These are phyloP conservation scores for Camelina sativa DNA, from an alignment of 345 rosid species.

Conservation along the genomic window DNA sequence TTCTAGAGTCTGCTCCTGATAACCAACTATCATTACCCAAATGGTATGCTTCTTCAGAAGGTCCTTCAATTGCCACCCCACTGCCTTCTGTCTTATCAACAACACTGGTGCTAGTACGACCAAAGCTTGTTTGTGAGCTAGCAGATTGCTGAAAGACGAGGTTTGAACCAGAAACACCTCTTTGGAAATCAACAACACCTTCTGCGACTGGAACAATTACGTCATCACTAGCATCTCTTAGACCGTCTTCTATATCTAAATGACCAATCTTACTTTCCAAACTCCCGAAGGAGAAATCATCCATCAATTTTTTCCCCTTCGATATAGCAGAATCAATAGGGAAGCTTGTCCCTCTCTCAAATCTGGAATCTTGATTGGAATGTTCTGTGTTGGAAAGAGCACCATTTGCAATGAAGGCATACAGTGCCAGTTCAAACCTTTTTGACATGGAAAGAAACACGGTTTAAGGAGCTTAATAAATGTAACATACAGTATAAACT, in stretches of 20 bases:
- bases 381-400: slow-evolving; percentile 59
- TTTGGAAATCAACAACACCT: slow-evolving; percentile 57
- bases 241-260: slow-evolving; percentile 55
- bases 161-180: slow-evolving; percentile 55
- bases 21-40: slow-evolving; percentile 71
- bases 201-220: slow-evolving; percentile 61
- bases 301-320: slow-evolving; percentile 58
- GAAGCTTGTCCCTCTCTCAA: slow-evolving; percentile 53
- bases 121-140: slow-evolving; percentile 51
- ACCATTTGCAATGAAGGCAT: slow-evolving; percentile 74
- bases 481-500: background rate
- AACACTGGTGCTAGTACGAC: slow-evolving; percentile 44
- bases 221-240: slow-evolving; percentile 47
- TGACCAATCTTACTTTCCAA: slow-evolving; percentile 65
- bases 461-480: slow-evolving; percentile 27
- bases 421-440: slow-evolving; percentile 91
- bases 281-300: slow-evolving; percentile 52
- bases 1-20: slow-evolving; percentile 65
- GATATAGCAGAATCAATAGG: slow-evolving; percentile 56
- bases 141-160: slow-evolving; percentile 54
- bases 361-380: slow-evolving; percentile 59
- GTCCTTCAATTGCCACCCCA: slow-evolving; percentile 80
- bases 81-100: slow-evolving; percentile 50
- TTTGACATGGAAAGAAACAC: slow-evolving; percentile 36
- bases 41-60: slow-evolving; percentile 74